Percentiles rank a stretch among this genome's conserved stretches.
phyloP scores from a whole-genome alignment of 129 eudicot genomes.

The Scalesia atractyloides region DNA sequence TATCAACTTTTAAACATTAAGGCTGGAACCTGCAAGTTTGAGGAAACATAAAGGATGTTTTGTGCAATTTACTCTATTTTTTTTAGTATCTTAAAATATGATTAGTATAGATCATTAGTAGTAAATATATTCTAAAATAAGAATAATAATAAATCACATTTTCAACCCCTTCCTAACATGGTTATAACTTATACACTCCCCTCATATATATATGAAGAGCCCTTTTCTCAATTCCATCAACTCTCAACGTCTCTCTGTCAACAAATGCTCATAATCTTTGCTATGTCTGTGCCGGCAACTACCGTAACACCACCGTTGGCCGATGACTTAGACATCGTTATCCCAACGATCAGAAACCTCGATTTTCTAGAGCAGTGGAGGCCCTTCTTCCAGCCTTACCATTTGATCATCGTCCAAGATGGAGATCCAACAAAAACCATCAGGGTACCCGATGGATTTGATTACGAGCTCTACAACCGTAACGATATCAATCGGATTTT shows the following conservation, averaged over 20 bases:
- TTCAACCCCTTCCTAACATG: conserved; percentile 24
- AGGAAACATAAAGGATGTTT: too few species aligned
- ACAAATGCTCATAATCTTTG: not conserved
- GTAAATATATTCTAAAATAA: not conserved
- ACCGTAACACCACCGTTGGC: conserved; percentile 44
- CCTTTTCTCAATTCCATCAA: conserved; percentile 22
- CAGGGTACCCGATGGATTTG: conserved; percentile 66
- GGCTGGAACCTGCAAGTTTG: too few species aligned
- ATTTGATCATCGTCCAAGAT: conserved; percentile 75
- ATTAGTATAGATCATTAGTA: too few species aligned
- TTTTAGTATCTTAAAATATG: too few species aligned
- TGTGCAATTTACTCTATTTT: too few species aligned
- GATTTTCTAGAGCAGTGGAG: conserved; percentile 80
- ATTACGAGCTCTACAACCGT: conserved; percentile 72
- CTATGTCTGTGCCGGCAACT: conserved; percentile 41
- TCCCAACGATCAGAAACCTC: conserved; percentile 69
- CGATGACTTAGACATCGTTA: conserved; percentile 70
- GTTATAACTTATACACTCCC: conserved; percentile 10
- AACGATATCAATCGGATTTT: conserved; percentile 68
- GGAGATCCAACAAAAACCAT: conserved; percentile 69
- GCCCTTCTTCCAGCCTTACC: conserved; percentile 68
- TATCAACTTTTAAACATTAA: too few species aligned
- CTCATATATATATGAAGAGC: conserved; percentile 2
- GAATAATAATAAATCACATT: not conserved
- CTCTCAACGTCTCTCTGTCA: conserved; percentile 4